Base-by-base conservation (phyloP, 129 eudicot species). In the Pulicaria dysenterica region DNA sequence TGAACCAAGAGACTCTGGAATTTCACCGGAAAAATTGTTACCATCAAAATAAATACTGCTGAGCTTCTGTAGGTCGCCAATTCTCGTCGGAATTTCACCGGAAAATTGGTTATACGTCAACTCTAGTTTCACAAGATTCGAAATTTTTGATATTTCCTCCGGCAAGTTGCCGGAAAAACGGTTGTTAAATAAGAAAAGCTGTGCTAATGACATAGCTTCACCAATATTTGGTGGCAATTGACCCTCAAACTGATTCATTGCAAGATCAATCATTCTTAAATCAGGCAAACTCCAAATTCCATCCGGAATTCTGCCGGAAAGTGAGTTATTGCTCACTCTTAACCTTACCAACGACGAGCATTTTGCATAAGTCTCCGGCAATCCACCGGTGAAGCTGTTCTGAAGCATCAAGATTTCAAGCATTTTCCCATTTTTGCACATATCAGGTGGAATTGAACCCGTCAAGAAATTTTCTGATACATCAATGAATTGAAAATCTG, bases 191-290 rank as follows among this genome's bases (percentile, higher is more conserved):
- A 88, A n/a, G 43, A 80, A 77, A 45, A 88, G 58, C 69, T 82
- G 94, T 44, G 77, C 83, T 66, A 88, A 72, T 16, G 76, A 61
- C 71, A 82, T 80, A 0, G 88, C 94, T 62, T 88, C 74, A 51
- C 83, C 83, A 65, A 88, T 82, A 61, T 67, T 80, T n/a, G 55
- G 16, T 11, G 69, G 1, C 68, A 88, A 66, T 16, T 73, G 73
- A 55, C 94, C 94, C 58, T 88, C 90, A 74, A 88, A 82, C 64
- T 67, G 82, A 80, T 88, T 88, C 77, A 82, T 74, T 10, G 82
- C 47, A 79, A 79, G 74, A 73, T 79, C 78, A 37, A 73, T 72
- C 74, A 79, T 6, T 40, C 6, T 24, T 39, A 79, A 6, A 10
- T 16, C 4, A 2, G 69, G 74, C 69, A 79, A 79, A 79, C 69